Base-by-base conservation (phyloP, 768 basidiomycete genomes). In the Suillus discolor region DNA sequence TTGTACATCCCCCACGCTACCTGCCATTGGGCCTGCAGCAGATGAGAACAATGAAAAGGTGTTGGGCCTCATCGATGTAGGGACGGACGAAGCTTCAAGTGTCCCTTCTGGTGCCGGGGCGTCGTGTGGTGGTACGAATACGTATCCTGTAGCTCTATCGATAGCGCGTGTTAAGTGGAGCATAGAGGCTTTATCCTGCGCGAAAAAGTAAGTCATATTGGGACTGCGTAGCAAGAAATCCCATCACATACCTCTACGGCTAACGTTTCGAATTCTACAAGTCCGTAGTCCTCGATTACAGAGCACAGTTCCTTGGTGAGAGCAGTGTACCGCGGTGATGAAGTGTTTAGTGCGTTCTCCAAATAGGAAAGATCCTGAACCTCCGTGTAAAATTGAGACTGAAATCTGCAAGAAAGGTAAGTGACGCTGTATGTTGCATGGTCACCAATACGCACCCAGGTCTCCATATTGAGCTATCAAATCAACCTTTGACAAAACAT, bases 311-410 rank as follows among this genome's bases (percentile, higher is more conserved):
- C 91, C 84, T 91, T 88, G 75, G 98, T 99, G 54, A 99, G 79
- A 11, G 89, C 88, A 0, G 85, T 80, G 71, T 88, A 97, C 45
- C 89, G 88, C 1, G 90, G 87, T 0, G 91, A 85, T 1, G 87
- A 74, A 0, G 87, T 82, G n/a, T 85, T 82, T 20, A 99, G 85
- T 0, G 87, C 80, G 67, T 89, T 90, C 69, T 93, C 87, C 25
- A 99, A 86, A 75, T 98, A 90, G 1, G 91, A 90, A 0, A 99
- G 83, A 73, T 99, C 97, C 77, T 97, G 96, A 0, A 97, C 97
- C 78, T 99, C 96, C 51, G 97, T 98, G 77, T 99, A 99, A 76
- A 93, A 99, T 69, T 93, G 36, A 99, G 89, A 72, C 97, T 97
- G 82, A 99, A 99, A 51, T 97, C 97, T 97, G 70, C 42, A 6